Evolutionary conservation across 2,329 filamentous ascomycete species (phyloP).

Genomic region (Botrytis tulipae): DNA sequence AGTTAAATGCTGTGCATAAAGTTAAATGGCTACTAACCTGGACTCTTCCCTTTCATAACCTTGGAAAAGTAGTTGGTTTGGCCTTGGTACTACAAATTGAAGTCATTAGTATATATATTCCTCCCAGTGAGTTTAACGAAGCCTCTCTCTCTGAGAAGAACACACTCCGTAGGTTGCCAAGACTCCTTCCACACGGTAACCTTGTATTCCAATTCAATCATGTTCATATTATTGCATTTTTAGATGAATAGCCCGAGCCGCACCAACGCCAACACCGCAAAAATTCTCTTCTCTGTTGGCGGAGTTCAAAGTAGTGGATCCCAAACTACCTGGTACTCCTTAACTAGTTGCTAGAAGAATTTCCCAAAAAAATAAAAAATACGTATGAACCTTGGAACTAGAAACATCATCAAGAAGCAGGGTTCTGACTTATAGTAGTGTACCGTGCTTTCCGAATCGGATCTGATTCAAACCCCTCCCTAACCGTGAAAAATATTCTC

Average conservation of each 20-base stretch:
- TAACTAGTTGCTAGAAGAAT: background rate
- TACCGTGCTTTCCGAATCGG: slow-evolving; percentile 18
- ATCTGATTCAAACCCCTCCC: slow-evolving; percentile 13
- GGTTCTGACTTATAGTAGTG: background rate
- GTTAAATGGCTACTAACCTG: no score
- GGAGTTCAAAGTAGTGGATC: slow-evolving; percentile 14
- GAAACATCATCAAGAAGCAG: background rate
- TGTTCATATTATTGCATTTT: background rate
- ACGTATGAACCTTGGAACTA: background rate
- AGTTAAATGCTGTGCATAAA: no score
- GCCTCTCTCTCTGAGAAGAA: background rate
- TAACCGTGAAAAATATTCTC: slow-evolving; percentile 16
- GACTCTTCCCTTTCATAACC: no score
- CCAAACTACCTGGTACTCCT: background rate
- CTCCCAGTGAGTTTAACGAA: background rate
- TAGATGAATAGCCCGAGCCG: slow-evolving; percentile 18
- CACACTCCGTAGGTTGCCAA: background rate
- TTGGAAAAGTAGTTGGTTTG: no score
- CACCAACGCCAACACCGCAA: slow-evolving; percentile 17
- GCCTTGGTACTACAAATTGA: no score
- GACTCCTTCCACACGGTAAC: background rate
- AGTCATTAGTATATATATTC: background rate
- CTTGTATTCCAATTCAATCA: slow-evolving; percentile 13
- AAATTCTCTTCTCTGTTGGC: slow-evolving; percentile 5
- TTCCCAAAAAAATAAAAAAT: background rate